These are phyloP conservation scores for Drosera capensis DNA, from an alignment of 148 eudicot genomes.

Conservation along the genomic window DNA sequence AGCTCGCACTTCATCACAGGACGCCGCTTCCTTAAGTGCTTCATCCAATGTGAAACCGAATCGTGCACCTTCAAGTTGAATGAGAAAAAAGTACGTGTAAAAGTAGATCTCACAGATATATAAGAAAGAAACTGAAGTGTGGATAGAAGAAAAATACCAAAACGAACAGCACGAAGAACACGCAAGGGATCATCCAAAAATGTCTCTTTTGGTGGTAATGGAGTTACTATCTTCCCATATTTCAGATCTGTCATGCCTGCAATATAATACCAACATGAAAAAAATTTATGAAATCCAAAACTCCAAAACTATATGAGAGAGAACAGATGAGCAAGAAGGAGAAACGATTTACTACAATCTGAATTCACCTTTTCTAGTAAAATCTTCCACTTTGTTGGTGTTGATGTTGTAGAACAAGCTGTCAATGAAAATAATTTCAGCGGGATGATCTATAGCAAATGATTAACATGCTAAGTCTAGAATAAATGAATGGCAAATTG, in stretches of 20 bases:
- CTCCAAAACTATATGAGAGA: neutral
- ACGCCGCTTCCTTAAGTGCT: conserved; percentile 69
- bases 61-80: conserved; percentile 47
- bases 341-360: neutral
- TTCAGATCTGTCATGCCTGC: conserved; percentile 66
- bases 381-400: conserved; percentile 68
- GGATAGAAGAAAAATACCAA: conserved; percentile 28
- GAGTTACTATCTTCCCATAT: conserved; percentile 86
- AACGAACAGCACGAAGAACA: conserved; percentile 93
- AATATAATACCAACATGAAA: conserved; percentile 7
- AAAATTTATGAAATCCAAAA: neutral
- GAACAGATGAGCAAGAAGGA: neutral
- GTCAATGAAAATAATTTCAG: conserved; percentile 10
- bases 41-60: conserved; percentile 62
- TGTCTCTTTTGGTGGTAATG: conserved; percentile 81
- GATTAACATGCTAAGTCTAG: neutral
- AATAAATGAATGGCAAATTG: neutral
- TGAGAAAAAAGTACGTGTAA: neutral
- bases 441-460: conserved; percentile 1
- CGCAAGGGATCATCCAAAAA: conserved; percentile 96
- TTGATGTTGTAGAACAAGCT: conserved; percentile 95
- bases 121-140: conserved; percentile 2
- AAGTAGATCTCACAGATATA: neutral
- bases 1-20: conserved; percentile 61
- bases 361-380: conserved; percentile 65